Base-by-base conservation (phyloP, 2,329 filamentous ascomycete genomes). In the Fusarium musae region DNA sequence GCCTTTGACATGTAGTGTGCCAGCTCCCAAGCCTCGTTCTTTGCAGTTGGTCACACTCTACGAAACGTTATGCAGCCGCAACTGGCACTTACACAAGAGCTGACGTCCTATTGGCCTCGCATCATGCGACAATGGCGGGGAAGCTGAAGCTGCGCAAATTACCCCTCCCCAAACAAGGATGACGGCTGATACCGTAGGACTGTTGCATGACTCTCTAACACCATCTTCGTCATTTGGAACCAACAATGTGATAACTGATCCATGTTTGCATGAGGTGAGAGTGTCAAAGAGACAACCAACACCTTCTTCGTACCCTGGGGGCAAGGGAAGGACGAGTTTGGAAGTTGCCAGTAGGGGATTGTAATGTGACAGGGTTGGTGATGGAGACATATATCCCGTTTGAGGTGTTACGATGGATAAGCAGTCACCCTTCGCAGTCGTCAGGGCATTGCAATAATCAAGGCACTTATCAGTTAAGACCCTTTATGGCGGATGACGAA, bases 111-210 rank as follows among this genome's bases (percentile, higher is more conserved):
- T 68, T 60, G 36, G 62, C 9, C 56, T 50, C 39, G 28, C 6
- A 52, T 59, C 56, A 58, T 71, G 42, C 47, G 50, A 59, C 34
- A 59, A 47, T 53, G 44, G 52, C 46, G 50, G 50, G 47, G 40
- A 37, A 46, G 21, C 32, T 37, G 37, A 56, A 63, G 62, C 37
- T 53, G 46, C 37, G 59, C 40, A 57, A 46, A 42, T 39, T 30
- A 40, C 44, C 54, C 39, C 34, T 44, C 53, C 36, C 36, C 19
- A 32, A 62, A 19, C 54, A 26, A 39, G 34, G 42, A 34, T 53
- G 54, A 57, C 67, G 60, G 50, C 59, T 65, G 56, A 62, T 74
- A n/a, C 23, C 11, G 62, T 50, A 57, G 56, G 43, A 61, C 60
- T 69, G 21, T 68, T 62, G 59, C 53, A 66, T 74, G 63, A 66